Evolutionary conservation across 805 yeast species (phyloP), one percentile per base, ranked within the genome.

Genomic region (Cyberlindnera suaveolens): DNA sequence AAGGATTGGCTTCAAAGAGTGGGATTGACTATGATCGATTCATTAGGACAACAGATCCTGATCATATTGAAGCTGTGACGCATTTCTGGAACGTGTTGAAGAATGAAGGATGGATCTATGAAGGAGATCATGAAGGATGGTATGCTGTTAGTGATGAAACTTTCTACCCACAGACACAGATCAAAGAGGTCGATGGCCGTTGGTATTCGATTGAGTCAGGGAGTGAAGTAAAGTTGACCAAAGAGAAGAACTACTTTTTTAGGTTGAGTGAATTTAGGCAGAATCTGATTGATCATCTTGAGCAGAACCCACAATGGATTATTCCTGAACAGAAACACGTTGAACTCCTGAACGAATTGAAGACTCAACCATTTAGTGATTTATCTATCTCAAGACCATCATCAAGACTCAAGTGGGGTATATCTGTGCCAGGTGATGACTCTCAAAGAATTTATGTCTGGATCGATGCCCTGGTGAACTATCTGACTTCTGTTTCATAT

Each of bases 81-180:
- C 61, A 68, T 27, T 73, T 93, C 48, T 93, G 99, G 98, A 61
- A 70, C 2, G 48, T 65, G 1, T 75, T 93, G 48, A 46, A 62
- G 36, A 64, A 72, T 0, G 77, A 74, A 36, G 91, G 86, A 0
- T 76, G 66, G 51, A 85, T 93, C 2, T 88, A 88, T 59, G 76
- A 82, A 58, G 96, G 96, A 7, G 67, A 74, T 27, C 99, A 93
- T 60, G 64, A 76, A 39, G 99, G 99, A 2, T 93, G 98, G 98
- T 93, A 93, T 59, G 86, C 95, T 6, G 69, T 91, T 6, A 83
- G 95, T 39, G 99, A 93, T 58, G 99, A 93, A 64, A 84, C 96
- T 2, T 93, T 93, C 57, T 91, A 87, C 55, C 85, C 98, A 0
- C 95, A 82, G 48, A 64, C 77, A 3, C 96, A 89, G 60, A 78